Evolutionary conservation across 2,329 filamentous ascomycete species (phyloP).

Genomic region (Verticillium nonalfalfae): DNA sequence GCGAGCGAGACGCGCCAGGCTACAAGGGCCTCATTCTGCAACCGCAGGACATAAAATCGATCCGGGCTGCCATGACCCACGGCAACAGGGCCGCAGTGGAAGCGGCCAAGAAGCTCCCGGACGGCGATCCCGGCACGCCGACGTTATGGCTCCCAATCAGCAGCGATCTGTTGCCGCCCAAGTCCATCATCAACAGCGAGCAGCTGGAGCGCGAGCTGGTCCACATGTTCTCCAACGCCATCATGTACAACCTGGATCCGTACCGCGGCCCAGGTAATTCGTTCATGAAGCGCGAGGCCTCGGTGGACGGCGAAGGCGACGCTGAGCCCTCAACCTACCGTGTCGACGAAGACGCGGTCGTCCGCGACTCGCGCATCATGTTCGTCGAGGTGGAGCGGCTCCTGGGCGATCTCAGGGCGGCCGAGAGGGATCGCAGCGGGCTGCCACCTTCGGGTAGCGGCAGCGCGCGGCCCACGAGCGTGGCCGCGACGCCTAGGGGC

Average conservation of each 20-base stretch:
- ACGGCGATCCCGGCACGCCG: conserved; percentile 49
- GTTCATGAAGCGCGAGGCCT: conserved; percentile 47
- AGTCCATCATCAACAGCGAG: conserved; percentile 84
- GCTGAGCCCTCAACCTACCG: conserved; percentile 36
- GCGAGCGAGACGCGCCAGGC: conserved; percentile 68
- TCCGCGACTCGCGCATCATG: conserved; percentile 85
- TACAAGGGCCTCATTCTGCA: conserved; percentile 69
- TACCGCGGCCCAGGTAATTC: conserved; percentile 61
- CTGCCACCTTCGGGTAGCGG: conserved; percentile 22
- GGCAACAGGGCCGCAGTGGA: conserved; percentile 61
- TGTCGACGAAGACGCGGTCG: conserved; percentile 76
- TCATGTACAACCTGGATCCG: conserved; percentile 94
- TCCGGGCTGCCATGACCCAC: conserved; percentile 68
- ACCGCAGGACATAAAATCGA: conserved; percentile 71
- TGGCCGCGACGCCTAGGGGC: conserved; percentile 27
- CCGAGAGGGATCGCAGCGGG: conserved; percentile 51
- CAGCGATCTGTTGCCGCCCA: conserved; percentile 75
- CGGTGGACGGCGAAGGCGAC: conserved; percentile 32
- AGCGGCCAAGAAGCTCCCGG: conserved; percentile 53
- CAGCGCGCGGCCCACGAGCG: conserved; percentile 25
- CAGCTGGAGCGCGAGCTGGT: conserved; percentile 91
- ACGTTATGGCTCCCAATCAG: conserved; percentile 62
- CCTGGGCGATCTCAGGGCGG: conserved; percentile 68
- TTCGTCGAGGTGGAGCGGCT: conserved; percentile 79
- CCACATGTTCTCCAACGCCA: conserved; percentile 95